These are phyloP conservation scores for Entophlyctis luteolus DNA, from an alignment of 192 early-diverging fungal species.

Conservation along the genomic window DNA sequence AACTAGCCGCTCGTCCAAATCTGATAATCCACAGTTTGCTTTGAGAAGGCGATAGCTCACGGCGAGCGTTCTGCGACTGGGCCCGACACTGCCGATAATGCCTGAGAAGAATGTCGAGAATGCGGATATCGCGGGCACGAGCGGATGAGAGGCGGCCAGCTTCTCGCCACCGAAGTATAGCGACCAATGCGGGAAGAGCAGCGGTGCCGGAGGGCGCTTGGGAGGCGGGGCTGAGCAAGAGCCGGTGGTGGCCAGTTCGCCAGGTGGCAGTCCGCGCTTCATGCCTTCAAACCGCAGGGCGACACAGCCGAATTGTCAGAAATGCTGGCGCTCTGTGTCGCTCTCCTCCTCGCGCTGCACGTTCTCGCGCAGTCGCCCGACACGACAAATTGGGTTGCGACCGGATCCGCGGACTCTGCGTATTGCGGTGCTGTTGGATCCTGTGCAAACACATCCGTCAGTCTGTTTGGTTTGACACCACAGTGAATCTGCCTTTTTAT, in stretches of 20 bases:
- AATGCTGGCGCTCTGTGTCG: no score
- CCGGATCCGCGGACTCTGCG: background rate
- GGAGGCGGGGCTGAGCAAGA: background rate
- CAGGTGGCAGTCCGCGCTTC: no score
- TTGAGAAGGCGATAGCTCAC: background rate
- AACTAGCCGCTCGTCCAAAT: background rate
- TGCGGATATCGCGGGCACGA: background rate
- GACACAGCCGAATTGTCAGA: no score
- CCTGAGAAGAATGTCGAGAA: background rate
- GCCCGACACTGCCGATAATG: background rate
- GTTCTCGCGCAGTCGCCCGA: no score
- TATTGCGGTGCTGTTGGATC: background rate
- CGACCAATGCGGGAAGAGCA: conserved; percentile 9
- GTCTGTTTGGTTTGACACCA: background rate
- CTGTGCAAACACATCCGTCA: background rate
- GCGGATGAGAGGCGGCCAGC: background rate
- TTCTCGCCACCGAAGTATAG: conserved; percentile 3
- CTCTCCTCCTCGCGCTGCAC: no score
- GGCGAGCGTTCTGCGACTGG: background rate
- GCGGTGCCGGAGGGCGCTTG: background rate
- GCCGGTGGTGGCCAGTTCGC: background rate
- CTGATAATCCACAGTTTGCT: background rate
- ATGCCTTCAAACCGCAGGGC: no score
- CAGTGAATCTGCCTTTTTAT: background rate
- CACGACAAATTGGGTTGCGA: background rate